Conservation (phyloP, 345 rosid species). For the Citrus inodora region DNA sequence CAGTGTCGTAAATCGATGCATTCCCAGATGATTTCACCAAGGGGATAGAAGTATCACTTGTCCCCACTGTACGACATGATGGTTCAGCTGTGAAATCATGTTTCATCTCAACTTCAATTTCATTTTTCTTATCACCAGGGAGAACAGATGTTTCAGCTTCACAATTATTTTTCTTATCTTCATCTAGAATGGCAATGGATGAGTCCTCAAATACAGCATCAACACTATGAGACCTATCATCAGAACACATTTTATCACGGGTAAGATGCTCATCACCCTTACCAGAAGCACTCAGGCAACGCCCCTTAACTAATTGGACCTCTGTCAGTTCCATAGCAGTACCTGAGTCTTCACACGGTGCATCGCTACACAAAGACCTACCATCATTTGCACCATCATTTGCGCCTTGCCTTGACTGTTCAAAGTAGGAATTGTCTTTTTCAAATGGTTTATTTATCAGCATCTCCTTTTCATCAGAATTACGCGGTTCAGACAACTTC, state of each 20-base stretch:
- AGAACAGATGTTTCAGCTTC: not conserved
- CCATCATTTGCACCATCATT: conserved; percentile 3
- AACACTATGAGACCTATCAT: conserved; percentile 22
- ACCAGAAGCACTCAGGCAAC: conserved; percentile 27
- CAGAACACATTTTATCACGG: conserved; percentile 22
- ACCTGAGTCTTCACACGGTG: conserved; percentile 23
- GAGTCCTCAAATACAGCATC: conserved; percentile 23
- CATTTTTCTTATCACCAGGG: conserved; percentile 19
- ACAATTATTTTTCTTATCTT: conserved; percentile 18
- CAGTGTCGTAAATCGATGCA: conserved; percentile 21
- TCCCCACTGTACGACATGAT: conserved; percentile 22
- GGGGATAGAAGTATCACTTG: conserved; percentile 24
- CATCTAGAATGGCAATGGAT: conserved; percentile 17
- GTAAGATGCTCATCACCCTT: conserved; percentile 28
- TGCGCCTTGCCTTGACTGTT: conserved; percentile 16
- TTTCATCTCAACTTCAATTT: conserved; percentile 29
- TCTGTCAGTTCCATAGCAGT: conserved; percentile 17
- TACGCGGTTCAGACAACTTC: conserved; percentile 21
- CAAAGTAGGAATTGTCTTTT: conserved; percentile 17
- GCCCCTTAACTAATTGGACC: conserved; percentile 15
- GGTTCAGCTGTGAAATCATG: conserved; percentile 22
- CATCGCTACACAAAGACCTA: conserved; percentile 11
- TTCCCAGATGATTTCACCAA: conserved; percentile 16
- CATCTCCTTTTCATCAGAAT: conserved; percentile 8
- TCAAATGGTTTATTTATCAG: conserved; percentile 23